A percentile compares a stretch with the other conserved stretches of the same genome.
Conservation (phyloP, 2,329 filamentous ascomycete species). For the Aspergillus ustus region DNA sequence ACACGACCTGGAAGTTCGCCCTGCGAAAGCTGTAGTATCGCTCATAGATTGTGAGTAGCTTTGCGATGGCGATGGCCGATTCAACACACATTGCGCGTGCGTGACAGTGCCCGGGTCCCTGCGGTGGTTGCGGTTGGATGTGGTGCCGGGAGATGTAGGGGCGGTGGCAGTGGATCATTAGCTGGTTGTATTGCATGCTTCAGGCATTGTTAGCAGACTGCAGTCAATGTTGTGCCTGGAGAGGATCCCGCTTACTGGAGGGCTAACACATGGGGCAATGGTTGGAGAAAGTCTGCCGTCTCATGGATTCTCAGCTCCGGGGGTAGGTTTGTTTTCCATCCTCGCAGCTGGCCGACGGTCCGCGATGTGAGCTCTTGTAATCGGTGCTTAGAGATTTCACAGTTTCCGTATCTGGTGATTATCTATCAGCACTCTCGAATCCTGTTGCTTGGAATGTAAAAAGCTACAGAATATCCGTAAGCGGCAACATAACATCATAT, state of each 20-base stretch:
- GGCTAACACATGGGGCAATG: conserved; percentile 1
- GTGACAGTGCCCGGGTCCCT: conserved; percentile 47
- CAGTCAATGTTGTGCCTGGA: too few species aligned
- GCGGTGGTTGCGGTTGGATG: conserved; percentile 39
- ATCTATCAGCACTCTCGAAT: too few species aligned
- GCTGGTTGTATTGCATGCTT: conserved; percentile 42
- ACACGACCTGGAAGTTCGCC: conserved; percentile 48
- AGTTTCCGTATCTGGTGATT: conserved; percentile 36
- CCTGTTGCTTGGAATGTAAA: too few species aligned
- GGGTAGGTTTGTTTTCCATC: not conserved
- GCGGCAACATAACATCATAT: conserved; percentile 7
- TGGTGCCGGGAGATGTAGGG: conserved; percentile 41
- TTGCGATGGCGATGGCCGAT: conserved; percentile 43
- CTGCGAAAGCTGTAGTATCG: conserved; percentile 45
- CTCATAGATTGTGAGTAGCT: conserved; percentile 46
- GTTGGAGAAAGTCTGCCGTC: not conserved
- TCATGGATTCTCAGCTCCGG: not conserved
- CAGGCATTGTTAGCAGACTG: too few species aligned
- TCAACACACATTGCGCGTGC: conserved; percentile 49
- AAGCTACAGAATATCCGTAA: conserved; percentile 7
- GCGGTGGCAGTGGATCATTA: conserved; percentile 40
- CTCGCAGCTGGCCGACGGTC: not conserved
- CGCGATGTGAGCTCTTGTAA: conserved; percentile 31
- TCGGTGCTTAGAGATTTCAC: conserved; percentile 38
- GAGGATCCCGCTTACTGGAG: not conserved